Evolutionary conservation across 768 basidiomycete genomes (phyloP).

Genomic region (Rhizopogon vulgaris): DNA sequence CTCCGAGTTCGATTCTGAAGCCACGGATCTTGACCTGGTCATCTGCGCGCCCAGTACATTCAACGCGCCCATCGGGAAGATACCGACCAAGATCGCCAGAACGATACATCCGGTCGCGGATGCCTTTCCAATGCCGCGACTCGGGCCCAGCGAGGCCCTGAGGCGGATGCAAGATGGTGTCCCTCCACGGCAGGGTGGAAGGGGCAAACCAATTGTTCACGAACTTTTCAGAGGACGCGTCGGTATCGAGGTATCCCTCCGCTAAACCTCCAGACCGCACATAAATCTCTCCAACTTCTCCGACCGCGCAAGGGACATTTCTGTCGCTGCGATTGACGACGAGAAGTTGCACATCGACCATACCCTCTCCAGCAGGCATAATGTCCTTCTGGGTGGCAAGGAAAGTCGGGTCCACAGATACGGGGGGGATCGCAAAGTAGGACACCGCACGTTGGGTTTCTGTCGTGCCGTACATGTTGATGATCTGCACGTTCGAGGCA

Average conservation of each 20-base stretch:
- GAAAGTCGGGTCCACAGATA: conserved; percentile 82
- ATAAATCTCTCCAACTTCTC: conserved; percentile 98
- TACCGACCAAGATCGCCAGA: conserved; percentile 97
- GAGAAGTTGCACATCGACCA: conserved; percentile 95
- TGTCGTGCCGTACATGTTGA: conserved; percentile 99
- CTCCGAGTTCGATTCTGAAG: conserved; percentile 96
- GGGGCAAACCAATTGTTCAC: conserved; percentile 87
- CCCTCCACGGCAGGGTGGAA: conserved; percentile 43
- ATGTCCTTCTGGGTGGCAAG: conserved; percentile 92
- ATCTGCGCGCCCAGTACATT: conserved; percentile 95
- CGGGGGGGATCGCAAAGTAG: conserved; percentile 88
- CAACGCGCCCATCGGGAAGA: conserved; percentile 84
- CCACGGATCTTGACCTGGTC: conserved; percentile 99
- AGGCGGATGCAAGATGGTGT: conserved; percentile 65
- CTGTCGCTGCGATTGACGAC: conserved; percentile 90
- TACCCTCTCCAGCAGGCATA: conserved; percentile 95
- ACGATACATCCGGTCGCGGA: conserved; percentile 95
- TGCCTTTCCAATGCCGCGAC: conserved; percentile 85
- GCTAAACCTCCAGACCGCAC: conserved; percentile 94
- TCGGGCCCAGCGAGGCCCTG: conserved; percentile 59
- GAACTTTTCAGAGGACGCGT: conserved; percentile 86
- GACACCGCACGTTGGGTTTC: conserved; percentile 99
- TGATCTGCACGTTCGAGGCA: conserved; percentile 86
- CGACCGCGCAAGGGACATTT: conserved; percentile 82
- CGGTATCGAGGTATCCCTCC: conserved; percentile 86